Evolutionary conservation across 805 yeast species (phyloP), one percentile per base, ranked within the genome.

Genomic region (Wickerhamomyces hampshirensis): DNA sequence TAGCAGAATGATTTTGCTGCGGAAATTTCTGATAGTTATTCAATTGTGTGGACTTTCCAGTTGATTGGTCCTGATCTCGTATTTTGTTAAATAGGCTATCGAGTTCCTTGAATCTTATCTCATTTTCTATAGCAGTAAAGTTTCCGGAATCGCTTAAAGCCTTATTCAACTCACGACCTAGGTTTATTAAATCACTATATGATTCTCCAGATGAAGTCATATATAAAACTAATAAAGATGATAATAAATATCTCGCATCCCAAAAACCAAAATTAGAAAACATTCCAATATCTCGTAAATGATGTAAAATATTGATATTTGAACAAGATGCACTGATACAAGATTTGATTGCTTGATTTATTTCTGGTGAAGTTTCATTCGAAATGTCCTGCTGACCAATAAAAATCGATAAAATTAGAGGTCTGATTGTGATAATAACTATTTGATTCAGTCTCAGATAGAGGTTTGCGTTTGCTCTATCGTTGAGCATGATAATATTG

Each of bases 221-320:
- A 16, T 48, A 52, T 5, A 58, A 47, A 15, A 64, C 56, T 33
- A 62, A 39, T 8, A 62, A 40, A 0, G 69, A 51, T 15, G 63
- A 54, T 39, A 62, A 63, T 30, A 65, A 49, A 40, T 59, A 62
- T 39, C 65, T 61, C 4, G 62, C 60, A 44, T 64, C 67, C 63
- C 65, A 62, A 43, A 62, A 63, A 23, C 65, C 69, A 50, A 56
- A 62, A 14, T 63, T 57, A 5, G 60, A 58, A 31, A 62, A 51
- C 43, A 56, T 36, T 4, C 58, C 58, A 35, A 51, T 41, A 14
- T 46, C 47, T 24, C 50, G 52, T 28, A 64, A 44, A 26, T 50
- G 53, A 13, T 42, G 41, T 3, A 63, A 37, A 23, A 60, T 44
- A 18, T 51, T 52, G 33, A 64, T 52, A 23, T 58, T 60, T 11